Conservation (phyloP, 2,329 filamentous ascomycete species). For the Sordariomycetes sp. region DNA sequence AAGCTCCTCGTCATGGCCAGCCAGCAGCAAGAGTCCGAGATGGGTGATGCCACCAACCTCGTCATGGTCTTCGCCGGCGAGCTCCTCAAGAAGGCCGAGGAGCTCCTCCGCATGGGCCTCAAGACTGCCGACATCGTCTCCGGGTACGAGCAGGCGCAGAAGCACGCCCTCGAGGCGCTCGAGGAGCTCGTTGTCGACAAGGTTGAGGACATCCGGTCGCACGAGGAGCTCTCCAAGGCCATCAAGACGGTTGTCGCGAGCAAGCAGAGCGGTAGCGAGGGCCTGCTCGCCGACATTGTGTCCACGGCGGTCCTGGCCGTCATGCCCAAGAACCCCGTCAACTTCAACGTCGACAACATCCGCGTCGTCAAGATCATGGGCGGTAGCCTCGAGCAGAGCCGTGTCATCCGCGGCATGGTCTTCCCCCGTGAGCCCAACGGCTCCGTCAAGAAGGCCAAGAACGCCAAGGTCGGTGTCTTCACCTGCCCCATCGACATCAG, state of each 20-base stretch:
- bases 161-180: slow-evolving; percentile 70
- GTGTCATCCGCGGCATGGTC: slow-evolving; percentile 95
- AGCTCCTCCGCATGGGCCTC: slow-evolving; percentile 88
- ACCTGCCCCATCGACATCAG: slow-evolving; percentile 91
- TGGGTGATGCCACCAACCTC: slow-evolving; percentile 96
- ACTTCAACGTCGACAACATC: slow-evolving; percentile 99
- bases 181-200: slow-evolving; percentile 87
- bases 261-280: slow-evolving; percentile 92
- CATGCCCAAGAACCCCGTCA: slow-evolving; percentile 84
- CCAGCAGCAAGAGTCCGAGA: slow-evolving; percentile 97
- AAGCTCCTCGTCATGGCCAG: slow-evolving; percentile 98
- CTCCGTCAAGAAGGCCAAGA: slow-evolving; percentile 74
- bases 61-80: slow-evolving; percentile 94
- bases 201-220: slow-evolving; percentile 69
- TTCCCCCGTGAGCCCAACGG: slow-evolving; percentile 94
- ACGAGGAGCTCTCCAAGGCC: slow-evolving; percentile 82
- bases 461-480: slow-evolving; percentile 94
- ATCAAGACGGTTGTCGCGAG: slow-evolving; percentile 90
- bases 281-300: slow-evolving; percentile 74
- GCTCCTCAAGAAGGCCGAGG: slow-evolving; percentile 91
- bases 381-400: slow-evolving; percentile 84
- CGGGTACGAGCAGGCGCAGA: slow-evolving; percentile 90
- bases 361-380: slow-evolving; percentile 99
- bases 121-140: slow-evolving; percentile 97
- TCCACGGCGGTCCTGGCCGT: slow-evolving; percentile 77